These are phyloP conservation scores for Fusarium duplospermum DNA, from an alignment of 2,329 filamentous ascomycete genomes.

Conservation along the genomic window DNA sequence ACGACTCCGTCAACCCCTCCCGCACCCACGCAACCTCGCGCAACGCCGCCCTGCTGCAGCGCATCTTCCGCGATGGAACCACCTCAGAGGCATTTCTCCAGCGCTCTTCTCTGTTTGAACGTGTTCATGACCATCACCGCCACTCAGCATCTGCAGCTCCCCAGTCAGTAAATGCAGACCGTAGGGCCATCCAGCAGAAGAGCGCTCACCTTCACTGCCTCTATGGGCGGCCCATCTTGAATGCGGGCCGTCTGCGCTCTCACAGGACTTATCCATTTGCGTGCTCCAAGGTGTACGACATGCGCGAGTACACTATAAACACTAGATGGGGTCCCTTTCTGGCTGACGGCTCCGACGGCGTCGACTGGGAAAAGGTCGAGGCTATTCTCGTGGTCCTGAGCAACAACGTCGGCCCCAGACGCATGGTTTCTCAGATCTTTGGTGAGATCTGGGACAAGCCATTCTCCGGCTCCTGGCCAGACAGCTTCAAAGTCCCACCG, in stretches of 20 bases:
- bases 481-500: constrained; percentile 58
- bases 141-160: constrained; percentile 37
- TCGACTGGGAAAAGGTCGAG: constrained; percentile 86
- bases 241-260: constrained; percentile 50
- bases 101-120: constrained; percentile 71
- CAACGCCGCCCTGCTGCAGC: constrained; percentile 58
- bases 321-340: constrained; percentile 79
- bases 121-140: constrained; percentile 57
- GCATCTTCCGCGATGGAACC: constrained; percentile 57
- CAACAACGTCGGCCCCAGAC: constrained; percentile 68
- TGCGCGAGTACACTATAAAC: constrained; percentile 72
- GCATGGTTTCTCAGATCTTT: constrained; percentile 60
- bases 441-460: constrained; percentile 65
- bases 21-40: constrained; percentile 58
- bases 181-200: constrained; percentile 62
- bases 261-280: constrained; percentile 68
- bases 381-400: constrained; percentile 77
- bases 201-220: constrained; percentile 78
- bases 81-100: constrained; percentile 72
- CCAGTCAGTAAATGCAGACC: constrained; percentile 13
- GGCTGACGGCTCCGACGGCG: constrained; percentile 68
- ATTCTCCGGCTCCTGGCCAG: constrained; percentile 66
- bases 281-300: constrained; percentile 77
- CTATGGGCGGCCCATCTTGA: constrained; percentile 70
- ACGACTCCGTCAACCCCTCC: constrained; percentile 45